phyloP scores from a whole-genome alignment of 1,284 basidiomycete genomes.

The Singerocomus inundabilis region DNA sequence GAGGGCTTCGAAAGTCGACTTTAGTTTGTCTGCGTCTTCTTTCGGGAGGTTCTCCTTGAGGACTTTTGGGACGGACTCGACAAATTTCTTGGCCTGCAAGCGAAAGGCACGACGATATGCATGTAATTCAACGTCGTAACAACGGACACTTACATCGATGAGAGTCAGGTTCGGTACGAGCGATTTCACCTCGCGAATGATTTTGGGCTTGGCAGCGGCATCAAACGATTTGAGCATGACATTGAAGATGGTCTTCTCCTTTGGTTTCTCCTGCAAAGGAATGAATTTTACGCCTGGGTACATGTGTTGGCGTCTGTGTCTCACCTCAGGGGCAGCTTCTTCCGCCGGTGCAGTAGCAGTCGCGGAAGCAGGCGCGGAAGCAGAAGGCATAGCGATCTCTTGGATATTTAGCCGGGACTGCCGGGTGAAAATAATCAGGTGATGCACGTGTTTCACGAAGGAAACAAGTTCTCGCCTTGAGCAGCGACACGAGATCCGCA shows the following conservation, averaged over 20 bases:
- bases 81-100: constrained; percentile 95
- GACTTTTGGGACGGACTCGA: constrained; percentile 91
- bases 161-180: constrained; percentile 92
- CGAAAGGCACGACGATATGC: constrained; percentile 13
- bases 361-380: constrained; percentile 60
- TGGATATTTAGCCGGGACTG: constrained; percentile 95
- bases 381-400: constrained; percentile 92
- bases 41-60: constrained; percentile 97
- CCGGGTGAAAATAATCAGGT: neutral
- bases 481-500: constrained; percentile 88
- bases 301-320: constrained; percentile 11
- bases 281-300: neutral
- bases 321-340: constrained; percentile 66
- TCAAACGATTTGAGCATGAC: constrained; percentile 94
- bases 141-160: constrained; percentile 74
- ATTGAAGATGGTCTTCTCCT: constrained; percentile 98
- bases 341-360: constrained; percentile 46
- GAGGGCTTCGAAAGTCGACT: constrained; percentile 85
- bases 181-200: constrained; percentile 98
- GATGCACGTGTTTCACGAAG: neutral
- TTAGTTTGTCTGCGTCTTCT: constrained; percentile 97
- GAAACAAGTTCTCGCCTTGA: constrained; percentile 67
- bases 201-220: constrained; percentile 89
- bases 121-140: neutral
- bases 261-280: constrained; percentile 80